Evolutionary conservation across 345 rosid genomes (phyloP), one percentile per base, ranked within the genome.

Genomic region (Brassica cretica): DNA sequence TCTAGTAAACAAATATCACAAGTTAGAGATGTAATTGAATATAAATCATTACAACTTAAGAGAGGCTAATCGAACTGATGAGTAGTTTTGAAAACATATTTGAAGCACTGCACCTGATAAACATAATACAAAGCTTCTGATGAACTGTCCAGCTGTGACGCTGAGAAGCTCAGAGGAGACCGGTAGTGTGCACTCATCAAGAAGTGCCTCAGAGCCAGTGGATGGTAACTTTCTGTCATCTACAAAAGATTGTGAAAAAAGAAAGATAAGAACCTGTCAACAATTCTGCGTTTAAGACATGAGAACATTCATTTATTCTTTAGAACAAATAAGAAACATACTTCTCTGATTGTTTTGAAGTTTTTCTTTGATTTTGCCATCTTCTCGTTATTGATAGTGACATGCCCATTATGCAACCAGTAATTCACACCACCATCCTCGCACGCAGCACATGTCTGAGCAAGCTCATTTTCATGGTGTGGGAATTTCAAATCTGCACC

Each of bases 341-440:
- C 95, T 76, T 91, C 82, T 59, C 97, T 85, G 68, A 90, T 88
- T 16, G 97, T 89, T 84, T 84, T 89, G 65, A 87, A 90, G 72
- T 93, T 91, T 3, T 86, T 88, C 84, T 79, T 71, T 12, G 98
- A 89, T 63, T 93, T 93, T n/a, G 93, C 90, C 98, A 93, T 93
- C 85, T 91, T 91, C 87, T 85, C 90, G 61, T 89, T 84, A 71
- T 90, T 86, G 65, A 89, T 90, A 3, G 94, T 93, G 55, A 91
- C 96, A 81, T 91, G 96, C 60, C 97, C 98, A 84, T 93, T 93
- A 79, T 93, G 98, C 87, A 91, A 71, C 98, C 98, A 91, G 76
- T 88, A 90, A 21, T 76, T 86, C 14, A 90, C 85, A 18, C 69
- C 71, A 82, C 91, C 81, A 58, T 88, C 87, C 75, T 81, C 76